Base-by-base conservation (phyloP, 164 flowering plant genomes). In the Taxillus chinensis region DNA sequence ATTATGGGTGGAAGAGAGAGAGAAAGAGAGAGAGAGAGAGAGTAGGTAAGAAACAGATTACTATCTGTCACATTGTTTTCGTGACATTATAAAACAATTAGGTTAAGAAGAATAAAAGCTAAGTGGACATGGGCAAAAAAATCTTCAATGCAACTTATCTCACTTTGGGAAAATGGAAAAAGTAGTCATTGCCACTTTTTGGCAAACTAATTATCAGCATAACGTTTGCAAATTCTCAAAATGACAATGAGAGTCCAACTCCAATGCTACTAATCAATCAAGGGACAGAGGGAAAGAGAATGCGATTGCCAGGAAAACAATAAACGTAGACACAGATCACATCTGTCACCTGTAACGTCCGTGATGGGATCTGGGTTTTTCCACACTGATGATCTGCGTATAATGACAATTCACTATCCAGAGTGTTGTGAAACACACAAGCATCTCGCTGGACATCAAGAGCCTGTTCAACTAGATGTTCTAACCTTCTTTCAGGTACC, bases 331-430 rank as follows among this genome's bases (percentile, higher is more conserved):
- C 11, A 5, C 10, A 40, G 45, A 61, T n/a, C 59, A 1, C 11
- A 40, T 41, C 55, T 62, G 79, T 65, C 58, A 90, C 97, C 95
- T 87, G 95, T 61, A 76, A 63, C 49, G 92, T 88, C 65, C 60
- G 80, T 62, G 86, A 85, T 67, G 97, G 97, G 70, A 91, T 80
- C 64, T 77, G 83, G 46, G 79, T 79, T 75, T 70, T 83, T 54
- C 93, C 95, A 74, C 97, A 91, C 45, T 78, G 86, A 75, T 91
- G 96, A 74, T 91, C 96, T 2, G 83, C 62, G 55, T 83, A 84
- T 69, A 91, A 71, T 16, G 97, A 88, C 72, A 86, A 55, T 61
- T 84, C 83, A 68, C 73, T 68, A 60, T 82, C 83, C 56, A 68
- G 59, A 45, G 90, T 74, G 71, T 91, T 91, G 74, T 91, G 97